phyloP scores from a whole-genome alignment of 23 red algal genomes.

The Gracilaria caudata region DNA sequence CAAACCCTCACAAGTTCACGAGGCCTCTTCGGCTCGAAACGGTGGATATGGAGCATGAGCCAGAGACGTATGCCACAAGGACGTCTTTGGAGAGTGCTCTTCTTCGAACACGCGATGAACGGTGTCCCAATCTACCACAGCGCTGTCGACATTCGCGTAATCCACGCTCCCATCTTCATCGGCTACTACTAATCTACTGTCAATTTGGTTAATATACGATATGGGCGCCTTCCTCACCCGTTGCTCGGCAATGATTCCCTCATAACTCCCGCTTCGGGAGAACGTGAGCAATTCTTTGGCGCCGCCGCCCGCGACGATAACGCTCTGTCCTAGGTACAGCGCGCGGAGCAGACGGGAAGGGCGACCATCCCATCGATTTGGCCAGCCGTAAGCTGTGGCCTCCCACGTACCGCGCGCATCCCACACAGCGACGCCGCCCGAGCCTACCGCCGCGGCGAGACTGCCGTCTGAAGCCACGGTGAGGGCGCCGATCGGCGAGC shows the following conservation, averaged over 20 bases:
- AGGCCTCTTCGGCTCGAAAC: not conserved
- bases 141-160: not conserved
- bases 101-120: not conserved
- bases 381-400: constrained; percentile 19
- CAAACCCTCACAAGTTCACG: too few species aligned
- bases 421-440: constrained; percentile 52
- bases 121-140: not conserved
- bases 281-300: constrained; percentile 27
- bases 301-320: constrained; percentile 18
- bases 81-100: not conserved
- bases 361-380: constrained; percentile 1
- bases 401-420: constrained; percentile 47
- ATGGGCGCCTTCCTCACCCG: not conserved
- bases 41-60: not conserved
- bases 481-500: constrained; percentile 2
- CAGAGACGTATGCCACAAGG: not conserved
- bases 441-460: constrained; percentile 7
- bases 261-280: not conserved
- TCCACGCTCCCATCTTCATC: not conserved
- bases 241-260: constrained; percentile 13
- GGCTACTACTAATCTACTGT: not conserved
- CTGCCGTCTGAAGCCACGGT: constrained; percentile 19
- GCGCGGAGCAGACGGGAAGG: not conserved
- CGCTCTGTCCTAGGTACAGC: not conserved
- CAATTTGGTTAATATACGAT: not conserved